A percentile compares a stretch with the other conserved stretches of the same genome.
Conservation (phyloP, 1,139 yeast genomes). For the Yamadazyma taylorii region DNA sequence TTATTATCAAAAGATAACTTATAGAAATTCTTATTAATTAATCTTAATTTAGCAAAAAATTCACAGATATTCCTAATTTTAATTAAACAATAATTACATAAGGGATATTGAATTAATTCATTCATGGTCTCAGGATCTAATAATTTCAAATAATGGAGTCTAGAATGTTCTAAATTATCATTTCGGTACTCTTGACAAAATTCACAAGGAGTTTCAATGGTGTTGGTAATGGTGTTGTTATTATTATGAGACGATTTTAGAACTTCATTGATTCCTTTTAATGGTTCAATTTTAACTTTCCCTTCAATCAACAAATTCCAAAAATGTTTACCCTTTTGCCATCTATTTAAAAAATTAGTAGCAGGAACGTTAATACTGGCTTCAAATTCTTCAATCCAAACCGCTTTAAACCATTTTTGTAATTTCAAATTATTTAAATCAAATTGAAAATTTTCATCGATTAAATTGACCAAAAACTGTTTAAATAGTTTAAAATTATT, state of each 20-base stretch:
- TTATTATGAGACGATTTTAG: conserved; percentile 39
- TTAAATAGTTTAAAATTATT: conserved; percentile 44
- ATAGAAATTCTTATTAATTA: conserved; percentile 53
- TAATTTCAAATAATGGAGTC: conserved; percentile 67
- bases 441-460: conserved; percentile 35
- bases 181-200: conserved; percentile 78
- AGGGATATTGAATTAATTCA: conserved; percentile 54
- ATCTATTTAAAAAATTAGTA: conserved; percentile 41
- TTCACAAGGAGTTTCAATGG: conserved; percentile 71
- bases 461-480: conserved; percentile 34
- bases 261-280: conserved; percentile 78
- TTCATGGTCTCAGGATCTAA: conserved; percentile 23
- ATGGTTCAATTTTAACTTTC: conserved; percentile 80
- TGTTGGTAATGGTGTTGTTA: conserved; percentile 34
- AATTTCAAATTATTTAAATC: conserved; percentile 48
- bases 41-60: conserved; percentile 69
- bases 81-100: conserved; percentile 80
- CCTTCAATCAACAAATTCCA: conserved; percentile 76
- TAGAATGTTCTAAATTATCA: conserved; percentile 70
- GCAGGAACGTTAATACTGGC: conserved; percentile 46
- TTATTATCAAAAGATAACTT: conserved; percentile 21
- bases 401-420: conserved; percentile 61
- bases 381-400: conserved; percentile 79
- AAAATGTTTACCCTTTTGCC: conserved; percentile 52
- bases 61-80: conserved; percentile 81